Evolutionary conservation across 176 grass and related monocot genomes (phyloP).

Genomic region (Poa pratensis): DNA sequence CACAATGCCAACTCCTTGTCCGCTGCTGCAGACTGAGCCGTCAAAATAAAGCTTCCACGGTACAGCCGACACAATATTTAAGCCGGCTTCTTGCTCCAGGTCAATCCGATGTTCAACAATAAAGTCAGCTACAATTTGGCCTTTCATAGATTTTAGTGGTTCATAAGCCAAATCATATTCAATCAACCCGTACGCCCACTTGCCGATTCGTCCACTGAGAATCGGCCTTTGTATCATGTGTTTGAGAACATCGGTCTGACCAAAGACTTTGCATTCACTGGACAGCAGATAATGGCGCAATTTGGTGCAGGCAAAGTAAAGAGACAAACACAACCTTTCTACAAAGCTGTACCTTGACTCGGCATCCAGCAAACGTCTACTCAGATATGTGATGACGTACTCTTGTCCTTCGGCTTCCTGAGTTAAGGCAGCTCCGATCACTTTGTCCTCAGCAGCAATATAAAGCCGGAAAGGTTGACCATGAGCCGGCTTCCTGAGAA

Average conservation of each 20-base stretch:
- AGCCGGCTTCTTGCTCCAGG: neutral
- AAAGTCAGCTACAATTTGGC: neutral
- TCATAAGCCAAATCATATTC: neutral
- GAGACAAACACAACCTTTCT: too few relatives aligned
- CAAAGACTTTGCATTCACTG: too few relatives aligned
- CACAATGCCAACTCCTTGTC: neutral
- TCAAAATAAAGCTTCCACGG: too few relatives aligned
- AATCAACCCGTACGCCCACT: too few relatives aligned
- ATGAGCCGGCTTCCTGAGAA: too few relatives aligned
- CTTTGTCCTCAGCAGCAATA: neutral
- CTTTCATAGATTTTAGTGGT: neutral
- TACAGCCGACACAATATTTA: too few relatives aligned
- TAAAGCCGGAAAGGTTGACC: neutral
- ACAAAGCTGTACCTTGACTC: neutral
- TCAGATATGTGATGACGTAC: neutral
- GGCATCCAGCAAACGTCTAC: neutral
- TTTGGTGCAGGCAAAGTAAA: too few relatives aligned
- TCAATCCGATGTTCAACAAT: neutral
- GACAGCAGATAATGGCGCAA: too few relatives aligned
- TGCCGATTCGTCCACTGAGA: too few relatives aligned
- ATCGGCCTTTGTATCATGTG: too few relatives aligned
- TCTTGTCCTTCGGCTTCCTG: neutral
- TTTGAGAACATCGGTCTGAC: too few relatives aligned
- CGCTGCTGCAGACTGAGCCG: too few relatives aligned
- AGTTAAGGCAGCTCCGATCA: neutral